Evolutionary conservation across 1,284 basidiomycete genomes (phyloP).

Genomic region (Ceratobasidium sp.): DNA sequence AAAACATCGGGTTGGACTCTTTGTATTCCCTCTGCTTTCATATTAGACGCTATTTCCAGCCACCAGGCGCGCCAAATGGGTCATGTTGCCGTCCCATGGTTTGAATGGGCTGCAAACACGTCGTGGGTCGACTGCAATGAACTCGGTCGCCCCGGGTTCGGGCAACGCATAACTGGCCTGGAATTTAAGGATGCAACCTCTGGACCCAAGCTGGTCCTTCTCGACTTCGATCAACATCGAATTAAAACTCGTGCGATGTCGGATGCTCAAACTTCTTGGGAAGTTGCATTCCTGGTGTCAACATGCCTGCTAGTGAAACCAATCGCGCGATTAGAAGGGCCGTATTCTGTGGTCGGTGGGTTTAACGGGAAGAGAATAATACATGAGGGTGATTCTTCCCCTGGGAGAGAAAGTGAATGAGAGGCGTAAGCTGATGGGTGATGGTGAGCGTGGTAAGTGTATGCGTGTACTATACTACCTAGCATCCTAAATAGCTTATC

Average conservation of each 20-base stretch:
- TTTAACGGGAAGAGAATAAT: background rate
- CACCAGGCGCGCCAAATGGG: background rate
- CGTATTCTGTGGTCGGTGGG: background rate
- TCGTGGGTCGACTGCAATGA: background rate
- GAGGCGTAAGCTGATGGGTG: background rate
- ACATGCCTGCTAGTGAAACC: background rate
- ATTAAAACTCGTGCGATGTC: background rate
- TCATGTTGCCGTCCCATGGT: background rate
- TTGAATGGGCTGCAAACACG: background rate
- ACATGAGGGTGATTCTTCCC: background rate
- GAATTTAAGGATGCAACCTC: background rate
- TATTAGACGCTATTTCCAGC: background rate
- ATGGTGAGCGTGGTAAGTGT: slow-evolving; percentile 2
- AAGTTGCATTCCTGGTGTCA: background rate
- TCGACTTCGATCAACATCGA: slow-evolving; percentile 5
- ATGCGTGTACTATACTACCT: too few relatives aligned
- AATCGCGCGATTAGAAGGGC: background rate
- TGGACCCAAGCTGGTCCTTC: background rate
- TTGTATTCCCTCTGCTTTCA: background rate
- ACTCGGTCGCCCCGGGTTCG: background rate
- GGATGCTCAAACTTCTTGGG: background rate
- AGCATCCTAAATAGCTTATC: background rate
- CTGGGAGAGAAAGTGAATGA: background rate
- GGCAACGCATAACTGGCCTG: background rate
- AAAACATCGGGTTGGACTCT: background rate